These are phyloP conservation scores for Xanthoconium stramineum DNA, from an alignment of 768 basidiomycete genomes.

Conservation along the genomic window DNA sequence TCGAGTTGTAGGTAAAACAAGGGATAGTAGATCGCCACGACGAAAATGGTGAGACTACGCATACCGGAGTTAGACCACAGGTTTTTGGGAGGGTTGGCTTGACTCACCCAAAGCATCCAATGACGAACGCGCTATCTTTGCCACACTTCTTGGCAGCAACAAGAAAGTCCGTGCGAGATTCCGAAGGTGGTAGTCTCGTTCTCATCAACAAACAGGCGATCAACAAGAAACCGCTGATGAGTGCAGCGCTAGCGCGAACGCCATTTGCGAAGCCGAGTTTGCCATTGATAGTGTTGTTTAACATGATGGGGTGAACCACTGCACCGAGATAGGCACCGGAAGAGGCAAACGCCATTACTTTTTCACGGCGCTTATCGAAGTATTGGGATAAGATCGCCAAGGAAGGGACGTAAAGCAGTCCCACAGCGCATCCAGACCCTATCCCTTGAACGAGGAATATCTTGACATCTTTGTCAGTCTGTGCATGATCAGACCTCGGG, in stretches of 20 bases:
- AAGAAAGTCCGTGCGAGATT: constrained; percentile 21
- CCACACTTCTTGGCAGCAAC: not conserved
- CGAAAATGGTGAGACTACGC: constrained; percentile 28
- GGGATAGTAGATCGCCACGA: constrained; percentile 49
- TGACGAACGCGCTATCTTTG: constrained; percentile 25
- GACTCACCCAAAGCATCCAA: constrained; percentile 28
- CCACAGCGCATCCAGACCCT: constrained; percentile 45
- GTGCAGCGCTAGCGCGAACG: constrained; percentile 40
- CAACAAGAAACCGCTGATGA: constrained; percentile 37
- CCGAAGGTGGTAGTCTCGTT: constrained; percentile 36
- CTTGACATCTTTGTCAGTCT: constrained; percentile 22
- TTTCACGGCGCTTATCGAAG: constrained; percentile 44
- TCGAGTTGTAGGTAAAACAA: constrained; percentile 61
- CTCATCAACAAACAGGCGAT: constrained; percentile 40
- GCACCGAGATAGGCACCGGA: constrained; percentile 62
- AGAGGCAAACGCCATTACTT: constrained; percentile 55
- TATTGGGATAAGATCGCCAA: constrained; percentile 51
- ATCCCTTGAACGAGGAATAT: constrained; percentile 53
- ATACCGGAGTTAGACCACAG: not conserved
- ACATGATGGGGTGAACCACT: constrained; percentile 58
- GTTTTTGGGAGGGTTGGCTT: too few relatives aligned
- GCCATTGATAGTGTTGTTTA: constrained; percentile 47
- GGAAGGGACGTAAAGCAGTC: constrained; percentile 46
- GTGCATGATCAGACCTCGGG: too few relatives aligned
- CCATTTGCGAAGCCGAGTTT: constrained; percentile 44